Evolutionary conservation across 495 filamentous ascomycete genomes (phyloP).

Genomic region (Chaetomium fimeti): DNA sequence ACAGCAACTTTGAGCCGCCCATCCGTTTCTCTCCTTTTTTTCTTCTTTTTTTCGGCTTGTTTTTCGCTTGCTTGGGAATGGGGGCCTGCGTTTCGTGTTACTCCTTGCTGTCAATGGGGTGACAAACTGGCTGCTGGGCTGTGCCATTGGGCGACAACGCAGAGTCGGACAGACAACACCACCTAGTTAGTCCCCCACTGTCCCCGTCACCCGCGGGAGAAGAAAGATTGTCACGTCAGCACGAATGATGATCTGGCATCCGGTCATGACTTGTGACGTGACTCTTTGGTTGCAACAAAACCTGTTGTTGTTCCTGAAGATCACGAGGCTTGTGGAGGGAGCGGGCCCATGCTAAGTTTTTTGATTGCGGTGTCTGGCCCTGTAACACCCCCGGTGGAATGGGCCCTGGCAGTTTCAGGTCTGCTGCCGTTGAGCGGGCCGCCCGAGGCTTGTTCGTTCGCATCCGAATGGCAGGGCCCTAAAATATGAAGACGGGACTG

Average conservation of each 20-base stretch:
- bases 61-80: not conserved
- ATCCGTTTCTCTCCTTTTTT: not conserved
- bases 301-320: conserved; percentile 8
- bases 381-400: not conserved
- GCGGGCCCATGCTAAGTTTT: not conserved
- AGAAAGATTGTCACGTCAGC: not conserved
- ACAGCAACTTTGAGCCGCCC: no score
- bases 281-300: not conserved
- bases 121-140: not conserved
- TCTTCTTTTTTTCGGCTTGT: not conserved
- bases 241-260: conserved; percentile 7
- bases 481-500: not conserved
- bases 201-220: not conserved
- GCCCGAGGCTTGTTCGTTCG: not conserved
- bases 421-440: conserved; percentile 7
- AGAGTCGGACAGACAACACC: not conserved
- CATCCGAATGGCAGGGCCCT: not conserved
- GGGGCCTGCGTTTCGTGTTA: not conserved
- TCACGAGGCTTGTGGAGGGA: not conserved
- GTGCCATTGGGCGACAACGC: not conserved
- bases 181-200: not conserved
- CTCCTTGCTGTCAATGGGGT: not conserved
- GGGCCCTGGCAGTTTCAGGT: conserved; percentile 13
- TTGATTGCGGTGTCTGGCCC: conserved; percentile 3
- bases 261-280: not conserved